These are phyloP conservation scores for Glonium stellatum DNA, from an alignment of 495 filamentous ascomycete species.

Conservation along the genomic window DNA sequence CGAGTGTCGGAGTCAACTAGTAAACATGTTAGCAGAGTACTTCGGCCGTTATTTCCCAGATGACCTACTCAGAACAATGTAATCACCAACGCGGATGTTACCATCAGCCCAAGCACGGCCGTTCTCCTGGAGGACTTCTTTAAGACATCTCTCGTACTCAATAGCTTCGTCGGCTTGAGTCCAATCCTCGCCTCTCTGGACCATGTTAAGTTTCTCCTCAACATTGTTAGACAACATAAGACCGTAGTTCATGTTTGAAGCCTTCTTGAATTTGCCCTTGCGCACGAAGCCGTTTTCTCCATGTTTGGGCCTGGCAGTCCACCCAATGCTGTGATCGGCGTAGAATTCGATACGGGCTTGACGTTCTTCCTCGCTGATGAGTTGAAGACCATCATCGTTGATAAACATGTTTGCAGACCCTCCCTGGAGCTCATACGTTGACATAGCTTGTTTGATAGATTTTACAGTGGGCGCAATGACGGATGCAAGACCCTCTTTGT, in stretches of 20 bases:
- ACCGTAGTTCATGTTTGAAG: slow-evolving; percentile 79
- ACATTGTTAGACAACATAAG: slow-evolving; percentile 69
- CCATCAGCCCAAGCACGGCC: slow-evolving; percentile 73
- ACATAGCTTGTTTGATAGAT: slow-evolving; percentile 66
- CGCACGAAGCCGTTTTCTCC: slow-evolving; percentile 51
- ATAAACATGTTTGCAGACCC: slow-evolving; percentile 76
- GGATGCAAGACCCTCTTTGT: slow-evolving; percentile 60
- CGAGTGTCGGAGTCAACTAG: slow-evolving; percentile 69
- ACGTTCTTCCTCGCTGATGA: slow-evolving; percentile 59
- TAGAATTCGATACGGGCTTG: slow-evolving; percentile 58
- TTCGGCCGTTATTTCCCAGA: neutral
- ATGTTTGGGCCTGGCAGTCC: slow-evolving; percentile 63
- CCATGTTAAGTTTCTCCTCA: slow-evolving; percentile 54
- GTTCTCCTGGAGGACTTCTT: slow-evolving; percentile 52
- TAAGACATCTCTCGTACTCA: slow-evolving; percentile 57
- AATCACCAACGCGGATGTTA: slow-evolving; percentile 73
- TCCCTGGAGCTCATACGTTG: slow-evolving; percentile 72
- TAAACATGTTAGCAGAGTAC: neutral
- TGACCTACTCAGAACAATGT: slow-evolving; percentile 52
- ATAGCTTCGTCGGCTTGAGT: slow-evolving; percentile 62
- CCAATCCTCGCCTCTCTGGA: slow-evolving; percentile 55
- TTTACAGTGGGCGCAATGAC: slow-evolving; percentile 64
- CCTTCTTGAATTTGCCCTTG: slow-evolving; percentile 55
- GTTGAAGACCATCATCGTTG: slow-evolving; percentile 72
- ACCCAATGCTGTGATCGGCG: slow-evolving; percentile 66